Percentiles rank a stretch among this genome's conserved stretches.
phyloP scores from a whole-genome alignment of 1,139 yeast species.

The Meyerozyma guilliermondii region DNA sequence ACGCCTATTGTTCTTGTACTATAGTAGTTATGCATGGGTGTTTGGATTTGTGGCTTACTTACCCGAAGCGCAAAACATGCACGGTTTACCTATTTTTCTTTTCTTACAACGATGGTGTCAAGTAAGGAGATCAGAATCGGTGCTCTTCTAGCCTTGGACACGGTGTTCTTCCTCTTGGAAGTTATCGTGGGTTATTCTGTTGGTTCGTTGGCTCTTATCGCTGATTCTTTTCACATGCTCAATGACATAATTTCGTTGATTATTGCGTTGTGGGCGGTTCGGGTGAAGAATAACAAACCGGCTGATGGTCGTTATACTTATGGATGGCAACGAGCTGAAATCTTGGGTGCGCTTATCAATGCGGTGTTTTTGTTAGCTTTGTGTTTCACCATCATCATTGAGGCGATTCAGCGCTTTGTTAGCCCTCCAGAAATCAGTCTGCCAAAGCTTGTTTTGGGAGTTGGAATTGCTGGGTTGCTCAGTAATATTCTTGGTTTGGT shows the following conservation, averaged over 20 bases:
- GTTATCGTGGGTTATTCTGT: conserved; percentile 82
- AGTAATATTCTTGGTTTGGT: conserved; percentile 82
- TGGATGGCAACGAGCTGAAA: conserved; percentile 97
- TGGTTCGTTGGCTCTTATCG: conserved; percentile 86
- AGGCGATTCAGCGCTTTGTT: conserved; percentile 85
- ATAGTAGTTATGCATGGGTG: conserved; percentile 2
- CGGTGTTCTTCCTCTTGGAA: conserved; percentile 80
- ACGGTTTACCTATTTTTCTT: background rate
- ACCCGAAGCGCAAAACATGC: background rate
- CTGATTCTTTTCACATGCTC: conserved; percentile 96
- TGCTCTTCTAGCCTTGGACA: conserved; percentile 69
- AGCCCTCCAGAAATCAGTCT: conserved; percentile 74
- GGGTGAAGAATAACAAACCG: conserved; percentile 74
- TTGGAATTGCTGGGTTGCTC: conserved; percentile 76
- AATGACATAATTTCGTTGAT: conserved; percentile 87
- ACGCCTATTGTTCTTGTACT: background rate
- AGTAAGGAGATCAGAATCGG: conserved; percentile 72
- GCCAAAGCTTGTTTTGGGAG: conserved; percentile 74
- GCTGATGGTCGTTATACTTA: conserved; percentile 89
- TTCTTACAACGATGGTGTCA: conserved; percentile 5
- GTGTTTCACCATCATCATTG: conserved; percentile 87
- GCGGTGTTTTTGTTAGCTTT: conserved; percentile 90
- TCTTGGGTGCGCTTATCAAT: conserved; percentile 86
- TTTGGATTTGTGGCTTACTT: background rate
- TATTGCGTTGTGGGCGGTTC: conserved; percentile 96